Base-by-base conservation (phyloP, 2,329 filamentous ascomycete species). In the Neopestalotiopsis sp. region DNA sequence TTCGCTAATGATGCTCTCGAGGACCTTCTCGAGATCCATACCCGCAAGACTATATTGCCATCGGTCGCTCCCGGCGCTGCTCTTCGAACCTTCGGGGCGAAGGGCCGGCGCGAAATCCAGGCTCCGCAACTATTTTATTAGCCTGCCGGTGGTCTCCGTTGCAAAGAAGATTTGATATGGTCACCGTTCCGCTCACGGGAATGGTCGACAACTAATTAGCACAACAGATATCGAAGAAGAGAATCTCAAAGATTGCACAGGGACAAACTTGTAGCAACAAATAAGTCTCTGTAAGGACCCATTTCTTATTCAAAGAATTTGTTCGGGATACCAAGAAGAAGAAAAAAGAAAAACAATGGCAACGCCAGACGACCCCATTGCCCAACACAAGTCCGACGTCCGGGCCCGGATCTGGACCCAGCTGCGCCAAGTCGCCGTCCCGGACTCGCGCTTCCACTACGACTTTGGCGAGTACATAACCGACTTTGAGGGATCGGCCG, bases 401-500 rank as follows among this genome's bases (percentile, higher is more conserved):
- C 69, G 71, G 14, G 17, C 63, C 32, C 72, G 70, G 45, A 74
- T 83, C 57, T 81, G 81, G 76, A 71, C 72, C 12, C 72, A 78
- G 42, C 78, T 84, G 30, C 72, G 78, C 62, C 72, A 77, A 63
- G 75, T 83, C 64, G 82, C 81, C 10, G 63, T 78, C 4, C 82
- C 82, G 6, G 83, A 84, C 71, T 82, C 82, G 38, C 80, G 83
- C 62, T 81, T 81, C 74, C 75, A 83, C 72, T 78, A 74, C 71
- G 81, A 84, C 74, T 84, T 83, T 72, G 77, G 79, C 17, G 76
- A 76, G 59, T 84, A 82, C 74, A 81, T 81, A 57, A 78, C 82
- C 60, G 81, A 84, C 71, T 84, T 84, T 68, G 73, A 75, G 4
- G 77, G 75, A 62, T 84, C 82, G 0, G 67, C 74, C 2, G 69